Percentiles rank a stretch among this genome's conserved stretches.
Conservation (phyloP, 2,329 filamentous ascomycete species). For the Didymella lethalis region DNA sequence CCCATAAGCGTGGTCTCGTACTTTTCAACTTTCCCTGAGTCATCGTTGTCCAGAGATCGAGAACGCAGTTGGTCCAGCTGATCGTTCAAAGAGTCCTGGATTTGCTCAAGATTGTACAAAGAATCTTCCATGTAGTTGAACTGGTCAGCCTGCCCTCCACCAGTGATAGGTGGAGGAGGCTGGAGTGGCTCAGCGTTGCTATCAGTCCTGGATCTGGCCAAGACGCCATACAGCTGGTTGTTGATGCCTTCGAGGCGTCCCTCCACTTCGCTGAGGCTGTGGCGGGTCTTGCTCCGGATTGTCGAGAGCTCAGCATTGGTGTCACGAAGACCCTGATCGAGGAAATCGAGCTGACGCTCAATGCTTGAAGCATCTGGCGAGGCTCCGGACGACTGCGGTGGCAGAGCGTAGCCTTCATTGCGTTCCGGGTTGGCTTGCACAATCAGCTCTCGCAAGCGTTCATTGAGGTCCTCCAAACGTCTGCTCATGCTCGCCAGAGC, state of each 20-base stretch:
- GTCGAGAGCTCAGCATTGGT: slow-evolving; percentile 65
- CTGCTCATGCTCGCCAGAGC: slow-evolving; percentile 69
- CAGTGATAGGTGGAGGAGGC: slow-evolving; percentile 65
- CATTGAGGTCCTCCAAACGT: slow-evolving; percentile 73
- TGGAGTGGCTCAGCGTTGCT: slow-evolving; percentile 58
- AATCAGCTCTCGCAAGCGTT: slow-evolving; percentile 71
- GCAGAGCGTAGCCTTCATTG: slow-evolving; percentile 43
- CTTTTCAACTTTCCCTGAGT: slow-evolving; percentile 38
- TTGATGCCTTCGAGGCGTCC: slow-evolving; percentile 63
- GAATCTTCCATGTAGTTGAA: slow-evolving; percentile 71
- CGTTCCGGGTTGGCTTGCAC: slow-evolving; percentile 66
- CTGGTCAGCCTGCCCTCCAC: slow-evolving; percentile 70
- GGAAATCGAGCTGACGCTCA: slow-evolving; percentile 71
- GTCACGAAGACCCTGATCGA: slow-evolving; percentile 70
- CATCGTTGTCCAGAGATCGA: slow-evolving; percentile 27
- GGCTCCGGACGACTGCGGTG: slow-evolving; percentile 33
- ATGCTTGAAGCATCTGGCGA: slow-evolving; percentile 42
- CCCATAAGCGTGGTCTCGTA: slow-evolving; percentile 62
- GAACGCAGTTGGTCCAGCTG: slow-evolving; percentile 40
- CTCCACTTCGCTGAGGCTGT: slow-evolving; percentile 43
- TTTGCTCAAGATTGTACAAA: slow-evolving; percentile 56
- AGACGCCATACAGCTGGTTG: slow-evolving; percentile 64
- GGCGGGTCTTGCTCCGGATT: slow-evolving; percentile 38
- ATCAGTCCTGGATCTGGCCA: slow-evolving; percentile 60
- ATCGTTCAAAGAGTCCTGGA: slow-evolving; percentile 44